Base-by-base conservation (phyloP, 2,329 filamentous ascomycete genomes). In the Alternaria viburni region DNA sequence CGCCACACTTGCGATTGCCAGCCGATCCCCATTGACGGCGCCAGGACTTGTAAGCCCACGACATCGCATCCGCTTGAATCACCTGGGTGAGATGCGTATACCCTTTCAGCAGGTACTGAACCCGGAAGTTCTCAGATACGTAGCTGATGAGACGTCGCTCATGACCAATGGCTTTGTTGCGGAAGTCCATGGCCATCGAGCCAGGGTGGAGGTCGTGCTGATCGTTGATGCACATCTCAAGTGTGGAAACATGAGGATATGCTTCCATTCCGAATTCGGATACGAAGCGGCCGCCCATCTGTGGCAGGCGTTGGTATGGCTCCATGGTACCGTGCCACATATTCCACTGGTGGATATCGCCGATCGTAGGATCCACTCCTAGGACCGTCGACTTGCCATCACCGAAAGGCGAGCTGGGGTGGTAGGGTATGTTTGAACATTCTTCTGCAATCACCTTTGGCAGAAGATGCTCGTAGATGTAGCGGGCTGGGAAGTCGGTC, bases 231-330 rank as follows among this genome's bases (percentile, higher is more conserved):
- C 88, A 97, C 9, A 88, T 85, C 65, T 95, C 90, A 71, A 97
- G 93, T 0, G 94, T 97, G 69, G 90, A 88, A 72, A 95, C 87
- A 65, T 89, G 89, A 0, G 95, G 94, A 77, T 97, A 96, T 0
- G 92, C 93, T 78, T 97, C 89, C 93, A 97, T 97, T 59, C 94
- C 95, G 71, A 97, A 97, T 76, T 97, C 95, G 54, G 91, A 95
- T 61, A 97, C 93, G 80, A 97, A 97, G 0, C 94, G 89, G 2
- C 94, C 94, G n/a, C 89, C 88, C 65, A 90, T 90, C 77, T 95
- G 92, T 67, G 93, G 97, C 70, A 95, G 89, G 70, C 55, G 41
- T 30, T 97, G 94, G 72, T 97, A 97, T 67, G 91, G 93, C 75
- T 96, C 91, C 77, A 97, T 93, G 1, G 88, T 90, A n/a, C 94